Evolutionary conservation across 2,329 filamentous ascomycete genomes (phyloP).

Genomic region (Ascosphaera apis): DNA sequence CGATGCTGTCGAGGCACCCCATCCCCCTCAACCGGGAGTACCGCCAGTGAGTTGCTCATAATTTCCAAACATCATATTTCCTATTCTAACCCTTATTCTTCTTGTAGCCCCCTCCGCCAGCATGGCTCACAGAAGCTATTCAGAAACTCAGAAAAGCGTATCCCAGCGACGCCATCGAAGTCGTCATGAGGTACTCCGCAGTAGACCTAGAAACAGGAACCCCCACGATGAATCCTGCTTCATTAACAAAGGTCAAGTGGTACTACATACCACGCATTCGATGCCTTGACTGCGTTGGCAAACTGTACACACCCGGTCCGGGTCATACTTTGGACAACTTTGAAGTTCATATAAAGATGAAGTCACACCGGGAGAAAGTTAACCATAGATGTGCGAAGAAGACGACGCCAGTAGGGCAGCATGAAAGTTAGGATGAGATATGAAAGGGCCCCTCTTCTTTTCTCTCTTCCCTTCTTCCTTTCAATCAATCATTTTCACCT

Average conservation of each 20-base stretch:
- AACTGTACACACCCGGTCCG: slow-evolving; percentile 77
- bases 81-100: slow-evolving; percentile 5
- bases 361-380: slow-evolving; percentile 52
- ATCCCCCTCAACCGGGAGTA: slow-evolving; percentile 19
- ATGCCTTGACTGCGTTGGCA: slow-evolving; percentile 80
- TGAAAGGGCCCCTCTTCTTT: slow-evolving; percentile 30
- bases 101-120: slow-evolving; percentile 54
- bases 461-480: neutral
- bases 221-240: slow-evolving; percentile 31
- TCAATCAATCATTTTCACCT: neutral
- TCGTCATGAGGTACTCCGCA: slow-evolving; percentile 71
- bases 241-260: slow-evolving; percentile 39
- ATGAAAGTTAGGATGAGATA: slow-evolving; percentile 49
- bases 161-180: slow-evolving; percentile 65
- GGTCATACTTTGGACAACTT: slow-evolving; percentile 75
- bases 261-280: slow-evolving; percentile 75
- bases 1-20: slow-evolving; percentile 23
- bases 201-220: slow-evolving; percentile 49
- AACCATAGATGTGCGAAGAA: slow-evolving; percentile 24
- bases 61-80: slow-evolving; percentile 3
- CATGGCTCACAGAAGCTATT: slow-evolving; percentile 62
- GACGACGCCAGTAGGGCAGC: neutral
- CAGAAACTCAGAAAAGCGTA: slow-evolving; percentile 45
- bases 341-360: slow-evolving; percentile 74
- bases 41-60: slow-evolving; percentile 18